Evolutionary conservation across 2,329 filamentous ascomycete species (phyloP).

Genomic region (Metarhizium rileyi): DNA sequence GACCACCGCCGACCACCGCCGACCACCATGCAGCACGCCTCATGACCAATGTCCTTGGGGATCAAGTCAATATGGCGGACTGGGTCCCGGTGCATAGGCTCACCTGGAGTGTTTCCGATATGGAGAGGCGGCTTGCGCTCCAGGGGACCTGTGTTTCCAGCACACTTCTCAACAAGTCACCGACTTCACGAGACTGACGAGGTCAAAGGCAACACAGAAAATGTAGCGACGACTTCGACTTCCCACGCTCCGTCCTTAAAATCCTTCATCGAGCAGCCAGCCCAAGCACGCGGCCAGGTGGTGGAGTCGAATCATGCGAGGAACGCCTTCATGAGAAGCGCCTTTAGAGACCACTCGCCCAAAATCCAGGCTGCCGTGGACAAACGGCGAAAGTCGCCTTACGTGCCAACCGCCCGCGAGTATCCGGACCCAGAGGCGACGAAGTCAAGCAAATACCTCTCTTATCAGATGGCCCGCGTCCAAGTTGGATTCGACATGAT

Average conservation of each 20-base stretch:
- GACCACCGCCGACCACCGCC: not conserved
- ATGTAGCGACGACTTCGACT: not conserved
- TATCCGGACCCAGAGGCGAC: conserved; percentile 19
- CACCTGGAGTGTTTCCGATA: conserved; percentile 13
- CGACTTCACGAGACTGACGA: not conserved
- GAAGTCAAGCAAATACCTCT: conserved; percentile 13
- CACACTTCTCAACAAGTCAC: conserved; percentile 1
- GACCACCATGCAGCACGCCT: conserved; percentile 23
- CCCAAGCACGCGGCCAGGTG: not conserved
- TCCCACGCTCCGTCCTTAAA: not conserved
- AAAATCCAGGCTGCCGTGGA: conserved; percentile 11
- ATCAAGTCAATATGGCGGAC: conserved; percentile 34
- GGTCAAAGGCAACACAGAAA: too few species aligned
- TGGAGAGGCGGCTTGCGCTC: conserved; percentile 13
- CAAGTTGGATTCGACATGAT: conserved; percentile 28
- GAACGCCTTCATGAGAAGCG: conserved; percentile 19
- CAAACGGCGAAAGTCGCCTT: conserved; percentile 15
- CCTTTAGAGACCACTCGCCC: conserved; percentile 16
- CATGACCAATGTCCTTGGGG: conserved; percentile 38
- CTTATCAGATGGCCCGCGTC: conserved; percentile 18
- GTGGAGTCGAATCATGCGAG: conserved; percentile 11
- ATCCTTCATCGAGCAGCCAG: not conserved
- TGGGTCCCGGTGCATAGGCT: conserved; percentile 23
- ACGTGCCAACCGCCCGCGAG: conserved; percentile 17
- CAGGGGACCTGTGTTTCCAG: conserved; percentile 1